A percentile compares a stretch with the other conserved stretches of the same genome.
Conservation (phyloP, 805 yeast genomes). For the Suhomyces sp. region DNA sequence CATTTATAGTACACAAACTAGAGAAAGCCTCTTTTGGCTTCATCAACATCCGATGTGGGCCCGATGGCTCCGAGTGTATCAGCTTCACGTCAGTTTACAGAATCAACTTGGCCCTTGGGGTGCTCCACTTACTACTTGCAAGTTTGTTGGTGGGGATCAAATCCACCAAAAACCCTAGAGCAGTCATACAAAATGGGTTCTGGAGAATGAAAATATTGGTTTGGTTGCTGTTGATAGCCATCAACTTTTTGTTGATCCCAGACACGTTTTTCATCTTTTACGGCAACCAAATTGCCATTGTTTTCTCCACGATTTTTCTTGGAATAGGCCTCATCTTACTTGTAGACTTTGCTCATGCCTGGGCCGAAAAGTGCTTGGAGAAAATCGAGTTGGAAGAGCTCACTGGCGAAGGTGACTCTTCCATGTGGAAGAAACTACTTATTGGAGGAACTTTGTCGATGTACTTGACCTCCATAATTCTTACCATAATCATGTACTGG, state of each 20-base stretch:
- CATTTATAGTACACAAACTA: constrained; percentile 70
- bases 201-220: constrained; percentile 76
- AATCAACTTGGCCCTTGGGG: constrained; percentile 81
- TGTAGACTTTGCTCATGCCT: constrained; percentile 96
- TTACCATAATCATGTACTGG: constrained; percentile 77
- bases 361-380: constrained; percentile 95
- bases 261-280: constrained; percentile 83
- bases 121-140: constrained; percentile 72
- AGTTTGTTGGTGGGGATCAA: constrained; percentile 66
- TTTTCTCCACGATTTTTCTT: constrained; percentile 80
- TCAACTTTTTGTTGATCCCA: constrained; percentile 72
- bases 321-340: constrained; percentile 85
- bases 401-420: constrained; percentile 49
- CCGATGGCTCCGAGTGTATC: constrained; percentile 69
- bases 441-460: constrained; percentile 84
- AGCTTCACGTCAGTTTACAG: constrained; percentile 96
- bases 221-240: constrained; percentile 54
- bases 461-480: constrained; percentile 70
- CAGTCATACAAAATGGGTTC: constrained; percentile 84
- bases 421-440: constrained; percentile 75
- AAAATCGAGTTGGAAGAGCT: constrained; percentile 77
- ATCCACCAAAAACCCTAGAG: constrained; percentile 73
- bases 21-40: constrained; percentile 68
- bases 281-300: constrained; percentile 86
- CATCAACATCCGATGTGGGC: constrained; percentile 67